Percentiles rank a stretch among this genome's conserved stretches.
Conservation (phyloP, 306 rosid species). For the Trichosanthes cucumerina region DNA sequence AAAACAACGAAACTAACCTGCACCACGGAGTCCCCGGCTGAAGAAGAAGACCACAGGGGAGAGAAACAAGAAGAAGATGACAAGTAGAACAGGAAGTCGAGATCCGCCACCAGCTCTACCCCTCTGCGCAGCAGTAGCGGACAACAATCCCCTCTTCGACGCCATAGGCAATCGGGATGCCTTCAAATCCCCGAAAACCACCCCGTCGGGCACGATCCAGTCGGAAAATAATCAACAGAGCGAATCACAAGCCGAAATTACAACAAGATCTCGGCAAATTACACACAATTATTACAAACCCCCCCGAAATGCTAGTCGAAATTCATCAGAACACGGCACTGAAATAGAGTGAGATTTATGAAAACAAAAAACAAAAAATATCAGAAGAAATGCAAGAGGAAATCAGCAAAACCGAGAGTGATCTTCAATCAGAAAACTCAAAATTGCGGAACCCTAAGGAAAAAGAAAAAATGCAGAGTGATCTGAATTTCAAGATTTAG, state of each 20-base stretch:
- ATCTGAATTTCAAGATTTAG: neutral
- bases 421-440: neutral
- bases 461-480: neutral
- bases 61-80: conserved; percentile 43
- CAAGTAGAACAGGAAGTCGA: conserved; percentile 31
- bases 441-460: neutral
- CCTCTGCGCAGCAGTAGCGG: conserved; percentile 19
- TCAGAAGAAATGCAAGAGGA: neutral
- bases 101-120: conserved; percentile 39
- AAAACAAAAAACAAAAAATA: neutral
- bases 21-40: conserved; percentile 37
- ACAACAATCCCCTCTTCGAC: conserved; percentile 32
- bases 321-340: neutral
- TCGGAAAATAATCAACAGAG: neutral
- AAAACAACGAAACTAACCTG: conserved; percentile 28
- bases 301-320: neutral
- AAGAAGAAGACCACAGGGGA: conserved; percentile 56
- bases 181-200: conserved; percentile 20
- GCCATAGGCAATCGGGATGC: conserved; percentile 45
- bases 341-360: neutral
- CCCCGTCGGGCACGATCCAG: conserved; percentile 9
- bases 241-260: neutral
- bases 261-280: conserved; percentile 3
- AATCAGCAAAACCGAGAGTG: neutral
- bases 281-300: neutral